These are phyloP conservation scores for Saturnispora dispora DNA, from an alignment of 805 yeast species.

Conservation along the genomic window DNA sequence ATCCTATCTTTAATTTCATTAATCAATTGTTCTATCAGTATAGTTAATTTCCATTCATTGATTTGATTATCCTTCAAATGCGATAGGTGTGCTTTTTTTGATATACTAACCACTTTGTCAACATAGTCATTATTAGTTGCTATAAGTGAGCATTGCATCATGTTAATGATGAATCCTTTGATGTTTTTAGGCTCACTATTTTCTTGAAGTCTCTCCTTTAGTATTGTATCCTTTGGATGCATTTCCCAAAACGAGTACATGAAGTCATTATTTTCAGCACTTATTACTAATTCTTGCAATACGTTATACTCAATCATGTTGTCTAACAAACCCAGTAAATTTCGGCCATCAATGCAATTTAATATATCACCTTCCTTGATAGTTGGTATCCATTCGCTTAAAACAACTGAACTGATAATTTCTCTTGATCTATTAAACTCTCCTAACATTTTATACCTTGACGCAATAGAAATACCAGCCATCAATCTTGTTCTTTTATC, in stretches of 20 bases:
- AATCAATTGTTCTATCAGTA: constrained; percentile 14
- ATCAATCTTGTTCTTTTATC: constrained; percentile 13
- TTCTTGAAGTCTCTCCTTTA: constrained; percentile 11
- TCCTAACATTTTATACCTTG: constrained; percentile 18
- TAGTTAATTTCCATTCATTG: constrained; percentile 11
- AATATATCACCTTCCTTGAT: neutral
- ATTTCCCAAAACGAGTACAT: constrained; percentile 23
- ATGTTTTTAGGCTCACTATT: neutral
- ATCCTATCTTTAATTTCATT: constrained; percentile 12
- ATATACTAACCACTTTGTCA: constrained; percentile 10
- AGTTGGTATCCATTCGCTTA: constrained; percentile 16
- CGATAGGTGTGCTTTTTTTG: constrained; percentile 10
- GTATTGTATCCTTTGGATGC: constrained; percentile 13
- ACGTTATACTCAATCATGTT: constrained; percentile 8
- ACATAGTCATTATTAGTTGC: constrained; percentile 8
- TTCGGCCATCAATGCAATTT: constrained; percentile 12
- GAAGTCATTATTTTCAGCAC: constrained; percentile 10
- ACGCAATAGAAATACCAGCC: constrained; percentile 17
- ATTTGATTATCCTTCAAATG: neutral
- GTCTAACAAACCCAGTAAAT: constrained; percentile 17
- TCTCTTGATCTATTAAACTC: constrained; percentile 12
- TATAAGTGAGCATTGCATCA: constrained; percentile 12
- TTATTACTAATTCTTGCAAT: constrained; percentile 11
- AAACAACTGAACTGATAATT: constrained; percentile 12
- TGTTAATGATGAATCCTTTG: constrained; percentile 9